phyloP scores from a whole-genome alignment of 176 grass and related monocot species.

The Phoenix roebelenii region DNA sequence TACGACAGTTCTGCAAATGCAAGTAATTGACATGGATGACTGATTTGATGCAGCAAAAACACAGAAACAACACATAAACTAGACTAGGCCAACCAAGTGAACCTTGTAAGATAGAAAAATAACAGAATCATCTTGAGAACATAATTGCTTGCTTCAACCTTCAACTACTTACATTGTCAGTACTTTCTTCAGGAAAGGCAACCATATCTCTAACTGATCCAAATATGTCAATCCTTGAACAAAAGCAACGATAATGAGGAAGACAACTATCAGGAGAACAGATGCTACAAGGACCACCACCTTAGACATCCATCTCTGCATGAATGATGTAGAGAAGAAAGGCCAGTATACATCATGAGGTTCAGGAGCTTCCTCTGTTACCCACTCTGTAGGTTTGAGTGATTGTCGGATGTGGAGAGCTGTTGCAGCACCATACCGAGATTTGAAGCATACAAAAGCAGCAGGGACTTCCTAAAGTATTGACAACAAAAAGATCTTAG shows the following conservation, averaged over 20 bases:
- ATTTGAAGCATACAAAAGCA: constrained; percentile 85
- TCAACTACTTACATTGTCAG: constrained; percentile 55
- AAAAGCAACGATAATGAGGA: constrained; percentile 62
- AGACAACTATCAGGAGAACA: constrained; percentile 64
- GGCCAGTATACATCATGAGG: constrained; percentile 87
- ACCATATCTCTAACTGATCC: constrained; percentile 75
- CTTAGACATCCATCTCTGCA: constrained; percentile 88
- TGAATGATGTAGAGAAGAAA: constrained; percentile 86
- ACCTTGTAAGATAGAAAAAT: too few relatives aligned
- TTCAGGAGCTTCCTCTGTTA: constrained; percentile 79
- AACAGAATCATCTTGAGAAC: too few relatives aligned
- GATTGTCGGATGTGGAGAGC: constrained; percentile 67
- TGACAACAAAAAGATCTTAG: neutral
- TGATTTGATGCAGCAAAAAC: too few relatives aligned
- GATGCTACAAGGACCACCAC: constrained; percentile 70
- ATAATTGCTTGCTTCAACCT: neutral
- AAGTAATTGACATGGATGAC: neutral
- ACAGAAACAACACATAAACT: too few relatives aligned
- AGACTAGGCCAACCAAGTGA: too few relatives aligned
- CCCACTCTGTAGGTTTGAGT: constrained; percentile 74
- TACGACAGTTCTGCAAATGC: constrained; percentile 65
- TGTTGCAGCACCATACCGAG: constrained; percentile 62
- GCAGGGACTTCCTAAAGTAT: constrained; percentile 52
- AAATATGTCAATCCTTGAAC: constrained; percentile 89
- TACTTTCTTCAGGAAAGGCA: constrained; percentile 79